Base-by-base conservation (phyloP, 331 rosid genomes). In the Quercus tomentella region DNA sequence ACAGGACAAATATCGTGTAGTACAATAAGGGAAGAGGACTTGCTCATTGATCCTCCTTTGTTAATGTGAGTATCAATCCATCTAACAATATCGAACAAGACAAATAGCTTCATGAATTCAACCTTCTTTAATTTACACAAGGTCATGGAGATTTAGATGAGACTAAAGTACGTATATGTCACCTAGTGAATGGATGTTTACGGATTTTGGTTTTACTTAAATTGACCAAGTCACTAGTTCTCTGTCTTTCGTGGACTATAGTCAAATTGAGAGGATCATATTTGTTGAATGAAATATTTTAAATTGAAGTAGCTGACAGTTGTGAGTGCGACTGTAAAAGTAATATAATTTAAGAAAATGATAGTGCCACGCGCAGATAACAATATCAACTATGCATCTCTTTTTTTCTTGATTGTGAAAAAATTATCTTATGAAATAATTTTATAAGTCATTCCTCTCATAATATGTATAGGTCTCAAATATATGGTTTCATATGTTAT, bases 231-330 rank as follows among this genome's bases (percentile, higher is more conserved):
- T 79, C 73, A 61, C 66, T 14, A 51, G 20, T 54, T 3, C 77
- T 45, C 17, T 17, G 66, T 21, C 66, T 30, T 55, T 31, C 65
- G 5, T 69, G 70, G 33, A 22, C 83, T 77, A 70, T 54, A 86
- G 86, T 79, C 86, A 78, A 86, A 76, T 65, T 76, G 81, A 76
- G 71, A 82, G 54, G 84, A 56, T 33, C 30, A 0, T 20, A 49
- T 71, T 54, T 54, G 79, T 58, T 76, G 56, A n/a, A 41, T 23
- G 35, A 43, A 72, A 51, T 82, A 74, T 61, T 76, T 85, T 62
- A 77, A 77, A 68, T 75, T 65, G 28, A 15, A 79, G 81, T 76
- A 28, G 73, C 78, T 31, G 61, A 81, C 89, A 76, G 76, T 71
- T 73, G 68, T 45, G 74, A 37, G 65, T 76, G 55, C 77, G 70